Evolutionary conservation across 306 rosid genomes (phyloP), one percentile per base, ranked within the genome.

Genomic region (Medicago arabica): DNA sequence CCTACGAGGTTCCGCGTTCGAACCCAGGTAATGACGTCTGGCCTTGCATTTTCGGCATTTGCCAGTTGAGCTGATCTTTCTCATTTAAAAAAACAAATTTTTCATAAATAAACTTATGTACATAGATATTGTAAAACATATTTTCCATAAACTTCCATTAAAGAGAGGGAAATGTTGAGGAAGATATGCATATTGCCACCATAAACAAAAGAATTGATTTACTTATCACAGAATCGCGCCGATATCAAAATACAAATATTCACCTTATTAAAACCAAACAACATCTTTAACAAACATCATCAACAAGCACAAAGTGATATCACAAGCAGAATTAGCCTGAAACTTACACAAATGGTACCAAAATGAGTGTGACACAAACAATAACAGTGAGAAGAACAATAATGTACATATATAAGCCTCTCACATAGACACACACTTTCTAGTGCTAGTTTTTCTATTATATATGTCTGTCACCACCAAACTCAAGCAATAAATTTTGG

Each of bases 361-460:
- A 69, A 66, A 38, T 13, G 25, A 49, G 54, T 68, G 58, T 63
- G 73, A 47, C 80, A 71, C 60, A 14, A 53, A 23, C 55, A 75
- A 75, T 71, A 62, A 50, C 78, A 71, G 65, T 34, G 64, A 80
- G 31, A 39, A 75, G 53, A 71, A 59, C 61, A 76, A 71, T 67
- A 81, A 83, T 86, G 76, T 88, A 90, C 89, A 87, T 10, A 71
- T 11, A 67, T 72, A 72, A 83, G 77, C 67, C 75, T 87, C 89
- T 85, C 88, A 68, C 55, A 31, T 23, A 67, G 15, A 23, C 16
- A 68, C 40, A 61, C 85, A 67, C 63, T 79, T 62, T 73, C 74
- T 67, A 71, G 53, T 36, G 2, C 9, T 67, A 34, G 67, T 34
- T 25, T 44, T 40, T 46, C 2, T 49, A 69, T 65, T 79, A 69